A percentile compares a stretch with the other conserved stretches of the same genome.
These are phyloP conservation scores for Colletotrichum sp. DNA, from an alignment of 2,329 filamentous ascomycete genomes.

Conservation along the genomic window DNA sequence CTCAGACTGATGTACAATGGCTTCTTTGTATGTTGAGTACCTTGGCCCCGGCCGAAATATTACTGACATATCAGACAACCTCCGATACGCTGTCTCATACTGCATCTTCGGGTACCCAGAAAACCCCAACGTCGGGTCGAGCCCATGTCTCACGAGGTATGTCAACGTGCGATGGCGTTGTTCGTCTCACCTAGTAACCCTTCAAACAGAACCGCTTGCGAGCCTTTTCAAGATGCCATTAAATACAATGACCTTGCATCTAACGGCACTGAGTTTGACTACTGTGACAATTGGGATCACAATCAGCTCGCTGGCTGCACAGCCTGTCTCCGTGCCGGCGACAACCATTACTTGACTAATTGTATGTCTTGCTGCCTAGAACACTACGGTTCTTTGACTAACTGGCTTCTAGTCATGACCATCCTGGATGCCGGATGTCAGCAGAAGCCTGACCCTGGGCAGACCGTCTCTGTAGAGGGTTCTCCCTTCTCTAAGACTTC, in stretches of 20 bases:
- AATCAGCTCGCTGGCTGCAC: constrained; percentile 47
- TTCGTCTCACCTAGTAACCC: background rate
- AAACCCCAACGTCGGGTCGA: constrained; percentile 43
- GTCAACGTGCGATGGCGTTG: constrained; percentile 7
- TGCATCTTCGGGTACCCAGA: constrained; percentile 59
- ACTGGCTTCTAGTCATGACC: constrained; percentile 43
- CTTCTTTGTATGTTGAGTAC: constrained; percentile 55
- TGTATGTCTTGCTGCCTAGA: constrained; percentile 42
- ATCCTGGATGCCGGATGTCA: constrained; percentile 61
- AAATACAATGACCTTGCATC: constrained; percentile 54
- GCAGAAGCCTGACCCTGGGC: constrained; percentile 53
- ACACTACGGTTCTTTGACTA: background rate
- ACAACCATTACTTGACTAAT: constrained; percentile 54
- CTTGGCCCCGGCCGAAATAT: too few species aligned
- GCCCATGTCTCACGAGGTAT: constrained; percentile 60
- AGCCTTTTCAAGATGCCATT: constrained; percentile 49
- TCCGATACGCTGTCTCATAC: constrained; percentile 59
- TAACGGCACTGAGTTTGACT: constrained; percentile 52
- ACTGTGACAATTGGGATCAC: constrained; percentile 55
- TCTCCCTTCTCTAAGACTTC: constrained; percentile 52
- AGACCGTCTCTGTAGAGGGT: constrained; percentile 55
- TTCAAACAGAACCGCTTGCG: constrained; percentile 55
- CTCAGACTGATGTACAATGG: constrained; percentile 57
- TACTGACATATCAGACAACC: constrained; percentile 51
- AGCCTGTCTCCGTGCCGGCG: constrained; percentile 47